These are phyloP conservation scores for Lipomyces lipofer DNA, from an alignment of 805 yeast genomes.

Conservation along the genomic window DNA sequence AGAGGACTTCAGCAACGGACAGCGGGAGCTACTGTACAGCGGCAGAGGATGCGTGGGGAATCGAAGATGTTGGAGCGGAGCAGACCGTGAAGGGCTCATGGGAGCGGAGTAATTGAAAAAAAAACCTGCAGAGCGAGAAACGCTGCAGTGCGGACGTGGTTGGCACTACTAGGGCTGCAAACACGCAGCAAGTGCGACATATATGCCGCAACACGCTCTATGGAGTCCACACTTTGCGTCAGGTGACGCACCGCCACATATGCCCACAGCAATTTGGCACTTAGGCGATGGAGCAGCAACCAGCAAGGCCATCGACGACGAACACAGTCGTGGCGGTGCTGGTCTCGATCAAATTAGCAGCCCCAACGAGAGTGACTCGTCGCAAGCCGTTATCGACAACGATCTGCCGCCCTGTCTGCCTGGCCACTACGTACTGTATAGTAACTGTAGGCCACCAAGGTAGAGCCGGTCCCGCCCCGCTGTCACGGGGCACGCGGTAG, in stretches of 20 bases:
- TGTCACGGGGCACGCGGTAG: too few species aligned
- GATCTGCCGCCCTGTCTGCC: too few species aligned
- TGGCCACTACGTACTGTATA: too few species aligned
- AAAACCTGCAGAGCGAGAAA: not conserved
- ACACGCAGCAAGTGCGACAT: not conserved
- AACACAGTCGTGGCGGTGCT: too few species aligned
- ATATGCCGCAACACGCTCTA: not conserved
- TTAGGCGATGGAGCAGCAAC: too few species aligned
- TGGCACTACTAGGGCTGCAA: not conserved
- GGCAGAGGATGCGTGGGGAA: not conserved
- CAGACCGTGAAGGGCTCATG: not conserved
- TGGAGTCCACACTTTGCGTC: not conserved
- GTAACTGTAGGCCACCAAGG: too few species aligned
- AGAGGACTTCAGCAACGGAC: not conserved
- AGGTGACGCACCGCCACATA: constrained; percentile 1
- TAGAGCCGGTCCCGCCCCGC: too few species aligned
- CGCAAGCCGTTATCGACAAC: too few species aligned
- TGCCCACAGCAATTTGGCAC: too few species aligned
- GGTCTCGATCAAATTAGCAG: too few species aligned
- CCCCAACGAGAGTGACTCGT: too few species aligned
- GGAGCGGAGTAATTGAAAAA: not conserved
- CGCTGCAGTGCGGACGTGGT: not conserved
- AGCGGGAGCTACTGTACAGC: not conserved
- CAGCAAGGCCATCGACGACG: too few species aligned
- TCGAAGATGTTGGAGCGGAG: not conserved